phyloP scores from a whole-genome alignment of 1,139 yeast genomes.

The Protomyces arabidopsidicola region DNA sequence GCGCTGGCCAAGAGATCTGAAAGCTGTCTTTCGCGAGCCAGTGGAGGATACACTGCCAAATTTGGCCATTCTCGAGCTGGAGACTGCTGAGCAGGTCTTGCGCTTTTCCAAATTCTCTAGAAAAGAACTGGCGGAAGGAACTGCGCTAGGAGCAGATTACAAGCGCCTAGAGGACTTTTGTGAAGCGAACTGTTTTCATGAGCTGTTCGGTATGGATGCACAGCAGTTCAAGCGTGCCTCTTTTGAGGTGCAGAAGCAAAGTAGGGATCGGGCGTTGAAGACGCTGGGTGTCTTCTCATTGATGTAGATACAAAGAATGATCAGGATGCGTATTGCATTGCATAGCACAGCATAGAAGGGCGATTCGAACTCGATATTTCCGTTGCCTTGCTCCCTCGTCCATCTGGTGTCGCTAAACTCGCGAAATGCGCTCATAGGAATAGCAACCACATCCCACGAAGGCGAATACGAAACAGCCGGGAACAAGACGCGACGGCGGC shows the following conservation, averaged over 20 bases:
- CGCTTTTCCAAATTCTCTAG: background rate
- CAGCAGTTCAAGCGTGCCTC: conserved; percentile 10
- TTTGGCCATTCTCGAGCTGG: conserved; percentile 7
- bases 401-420: too few species aligned
- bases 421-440: too few species aligned
- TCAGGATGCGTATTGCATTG: too few species aligned
- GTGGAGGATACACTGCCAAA: background rate
- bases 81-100: conserved; percentile 10
- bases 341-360: too few species aligned
- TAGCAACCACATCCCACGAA: too few species aligned
- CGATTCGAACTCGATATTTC: too few species aligned
- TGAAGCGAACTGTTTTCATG: background rate
- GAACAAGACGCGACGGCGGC: too few species aligned
- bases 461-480: too few species aligned
- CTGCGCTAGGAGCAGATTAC: conserved; percentile 6
- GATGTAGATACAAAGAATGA: too few species aligned
- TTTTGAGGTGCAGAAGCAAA: conserved; percentile 4
- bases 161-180: background rate
- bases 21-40: conserved; percentile 9
- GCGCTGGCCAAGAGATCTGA: conserved; percentile 18
- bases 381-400: too few species aligned
- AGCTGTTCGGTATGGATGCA: conserved; percentile 1
- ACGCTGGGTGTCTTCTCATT: background rate
- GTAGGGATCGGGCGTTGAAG: background rate
- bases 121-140: conserved; percentile 7